Evolutionary conservation across 1,284 basidiomycete genomes (phyloP).

Genomic region (Hymenochaete sp.): DNA sequence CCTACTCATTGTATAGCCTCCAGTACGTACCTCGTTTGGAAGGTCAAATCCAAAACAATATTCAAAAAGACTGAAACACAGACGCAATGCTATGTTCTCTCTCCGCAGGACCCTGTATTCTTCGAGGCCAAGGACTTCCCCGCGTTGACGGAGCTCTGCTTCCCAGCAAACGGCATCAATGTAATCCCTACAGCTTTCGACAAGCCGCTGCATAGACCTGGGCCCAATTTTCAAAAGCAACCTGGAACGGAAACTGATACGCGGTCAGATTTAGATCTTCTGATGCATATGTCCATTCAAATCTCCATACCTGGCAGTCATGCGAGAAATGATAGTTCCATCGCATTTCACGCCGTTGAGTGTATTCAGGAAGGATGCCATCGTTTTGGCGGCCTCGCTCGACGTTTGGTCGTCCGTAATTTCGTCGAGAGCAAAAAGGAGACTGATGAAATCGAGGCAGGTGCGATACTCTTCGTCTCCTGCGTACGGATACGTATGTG

Average conservation of each 20-base stretch:
- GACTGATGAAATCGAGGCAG: constrained; percentile 56
- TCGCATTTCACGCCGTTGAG: constrained; percentile 47
- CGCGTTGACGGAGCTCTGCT: constrained; percentile 50
- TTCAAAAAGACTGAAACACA: constrained; percentile 56
- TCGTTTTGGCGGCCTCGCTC: constrained; percentile 44
- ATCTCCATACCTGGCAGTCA: constrained; percentile 10
- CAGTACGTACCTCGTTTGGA: constrained; percentile 34
- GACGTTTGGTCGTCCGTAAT: constrained; percentile 59
- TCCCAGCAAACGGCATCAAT: constrained; percentile 48
- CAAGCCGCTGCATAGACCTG: constrained; percentile 32
- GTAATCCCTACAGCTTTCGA: constrained; percentile 47
- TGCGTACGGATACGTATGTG: constrained; percentile 53
- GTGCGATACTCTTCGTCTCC: constrained; percentile 50
- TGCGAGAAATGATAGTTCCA: constrained; percentile 34
- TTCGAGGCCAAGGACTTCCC: constrained; percentile 42
- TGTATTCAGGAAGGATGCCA: constrained; percentile 43
- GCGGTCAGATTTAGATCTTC: neutral
- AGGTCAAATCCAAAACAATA: constrained; percentile 53
- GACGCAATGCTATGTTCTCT: constrained; percentile 56
- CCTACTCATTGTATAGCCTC: neutral
- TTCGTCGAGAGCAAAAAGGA: constrained; percentile 62
- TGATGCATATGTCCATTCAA: neutral
- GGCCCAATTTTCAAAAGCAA: constrained; percentile 13
- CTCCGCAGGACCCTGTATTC: constrained; percentile 49
- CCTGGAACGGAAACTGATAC: constrained; percentile 11